Evolutionary conservation across 495 filamentous ascomycete genomes (phyloP).

Genomic region (Cudoniella acicularis): DNA sequence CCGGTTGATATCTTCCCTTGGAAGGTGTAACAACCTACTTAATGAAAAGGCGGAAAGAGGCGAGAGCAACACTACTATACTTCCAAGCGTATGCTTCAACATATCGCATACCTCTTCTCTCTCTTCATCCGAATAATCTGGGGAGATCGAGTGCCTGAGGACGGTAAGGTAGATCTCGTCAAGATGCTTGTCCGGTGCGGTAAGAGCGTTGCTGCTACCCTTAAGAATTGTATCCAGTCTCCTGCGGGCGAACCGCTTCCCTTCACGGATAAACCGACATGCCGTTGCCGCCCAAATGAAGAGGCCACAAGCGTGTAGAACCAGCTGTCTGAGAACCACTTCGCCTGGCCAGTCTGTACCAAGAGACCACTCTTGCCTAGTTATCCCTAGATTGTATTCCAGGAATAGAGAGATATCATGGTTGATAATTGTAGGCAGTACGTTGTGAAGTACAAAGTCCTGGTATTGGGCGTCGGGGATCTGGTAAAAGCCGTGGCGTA

Average conservation of each 20-base stretch:
- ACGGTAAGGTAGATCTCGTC: conserved; percentile 6
- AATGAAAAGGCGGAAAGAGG: not conserved
- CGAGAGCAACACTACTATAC: not conserved
- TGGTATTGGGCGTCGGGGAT: no score
- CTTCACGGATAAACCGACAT: conserved; percentile 9
- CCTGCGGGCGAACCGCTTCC: not conserved
- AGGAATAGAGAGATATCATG: no score
- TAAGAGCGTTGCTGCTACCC: not conserved
- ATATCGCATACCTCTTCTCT: not conserved
- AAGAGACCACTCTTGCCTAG: not conserved
- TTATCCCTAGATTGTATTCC: not conserved
- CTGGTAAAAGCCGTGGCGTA: conserved; percentile 8
- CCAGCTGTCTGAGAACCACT: conserved; percentile 3
- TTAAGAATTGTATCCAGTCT: not conserved
- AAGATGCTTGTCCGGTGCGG: not conserved
- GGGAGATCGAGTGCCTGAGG: not conserved
- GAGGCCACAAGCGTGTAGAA: conserved; percentile 3
- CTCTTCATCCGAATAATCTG: conserved; percentile 2
- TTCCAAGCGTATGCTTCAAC: not conserved
- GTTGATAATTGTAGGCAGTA: no score
- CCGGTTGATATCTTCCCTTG: conserved; percentile 10
- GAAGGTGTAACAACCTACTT: not conserved
- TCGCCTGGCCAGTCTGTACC: not conserved
- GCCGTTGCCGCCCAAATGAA: no score
- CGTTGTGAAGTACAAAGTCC: no score